Base-by-base conservation (phyloP, 306 rosid genomes). In the Lupinus albus region DNA sequence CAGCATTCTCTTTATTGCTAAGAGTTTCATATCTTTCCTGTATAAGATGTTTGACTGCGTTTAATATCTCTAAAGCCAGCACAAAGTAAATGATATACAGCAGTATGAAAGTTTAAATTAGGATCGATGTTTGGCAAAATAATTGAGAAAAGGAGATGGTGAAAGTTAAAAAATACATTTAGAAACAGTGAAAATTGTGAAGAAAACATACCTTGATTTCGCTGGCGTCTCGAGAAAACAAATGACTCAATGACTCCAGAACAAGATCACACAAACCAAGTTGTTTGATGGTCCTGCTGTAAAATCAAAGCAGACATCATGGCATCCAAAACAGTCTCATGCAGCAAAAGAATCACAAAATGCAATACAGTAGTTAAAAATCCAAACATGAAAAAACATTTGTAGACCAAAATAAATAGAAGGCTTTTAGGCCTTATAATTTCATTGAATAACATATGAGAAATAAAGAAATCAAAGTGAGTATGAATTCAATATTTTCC, bases 51-150 rank as follows among this genome's bases (percentile, higher is more conserved):
- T 93, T 84, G 94, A 88, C 64, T 80, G 86, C 78, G 91, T 86
- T 86, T 90, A 91, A 88, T 88, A 88, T 90, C 91, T 93, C 88
- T 88, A 90, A 90, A 86, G 87, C 86, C 89, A 86, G 94, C 92
- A 88, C 80, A 84, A 80, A 88, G 80, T 51, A 93, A 88, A 88
- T 89, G 89, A 94, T 90, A 88, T 86, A 90, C 87, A 36, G 88
- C 90, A 86, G 89, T 85, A 85, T 86, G 78, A 78, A 86, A 71
- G 85, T 93, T 88, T 79, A 82, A 81, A 76, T 85, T 82, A 81
- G 62, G 82, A 83, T 94, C 87, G 82, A 87, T 75, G 80, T 73
- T 83, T 76, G 79, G 82, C 73, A 71, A 78, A 67, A 46, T 36
- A 78, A 81, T 60, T 9, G 72, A 67, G 62, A 38, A 38, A 80